phyloP scores from a whole-genome alignment of 306 rosid genomes.

The Mimosa bimucronata region DNA sequence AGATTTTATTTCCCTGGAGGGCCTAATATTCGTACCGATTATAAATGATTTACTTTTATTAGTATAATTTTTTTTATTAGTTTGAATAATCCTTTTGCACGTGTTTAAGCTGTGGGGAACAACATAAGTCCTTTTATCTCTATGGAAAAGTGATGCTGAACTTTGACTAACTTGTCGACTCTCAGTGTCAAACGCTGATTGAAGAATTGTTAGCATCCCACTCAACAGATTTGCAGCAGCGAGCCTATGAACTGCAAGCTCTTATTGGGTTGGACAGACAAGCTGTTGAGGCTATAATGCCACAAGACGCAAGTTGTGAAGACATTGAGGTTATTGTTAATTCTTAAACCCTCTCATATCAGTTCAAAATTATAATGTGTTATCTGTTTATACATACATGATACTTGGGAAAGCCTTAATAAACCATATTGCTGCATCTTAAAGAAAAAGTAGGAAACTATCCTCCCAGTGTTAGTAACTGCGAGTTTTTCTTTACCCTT shows the following conservation, averaged over 20 bases:
- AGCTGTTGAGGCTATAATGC: constrained; percentile 64
- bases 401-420: constrained; percentile 11
- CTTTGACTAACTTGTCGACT: constrained; percentile 35
- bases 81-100: background rate
- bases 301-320: constrained; percentile 82
- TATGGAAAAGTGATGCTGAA: constrained; percentile 29
- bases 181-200: constrained; percentile 79
- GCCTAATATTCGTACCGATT: constrained; percentile 5
- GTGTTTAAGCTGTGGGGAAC: constrained; percentile 8
- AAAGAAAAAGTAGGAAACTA: background rate
- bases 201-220: constrained; percentile 86
- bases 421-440: constrained; percentile 18
- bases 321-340: constrained; percentile 69
- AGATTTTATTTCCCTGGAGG: background rate
- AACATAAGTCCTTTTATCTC: background rate
- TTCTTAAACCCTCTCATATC: constrained; percentile 19
- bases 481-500: background rate
- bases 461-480: background rate
- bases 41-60: constrained; percentile 3
- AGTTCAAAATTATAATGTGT: constrained; percentile 10
- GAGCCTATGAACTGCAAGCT: constrained; percentile 89
- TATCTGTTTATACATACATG: background rate
- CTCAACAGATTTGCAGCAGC: constrained; percentile 93
- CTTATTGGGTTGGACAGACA: constrained; percentile 57
- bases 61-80: constrained; percentile 1